Percentiles rank a stretch among this genome's conserved stretches.
Evolutionary conservation across 2,329 filamentous ascomycete genomes (phyloP).

Genomic region (Botrytis fragariae): DNA sequence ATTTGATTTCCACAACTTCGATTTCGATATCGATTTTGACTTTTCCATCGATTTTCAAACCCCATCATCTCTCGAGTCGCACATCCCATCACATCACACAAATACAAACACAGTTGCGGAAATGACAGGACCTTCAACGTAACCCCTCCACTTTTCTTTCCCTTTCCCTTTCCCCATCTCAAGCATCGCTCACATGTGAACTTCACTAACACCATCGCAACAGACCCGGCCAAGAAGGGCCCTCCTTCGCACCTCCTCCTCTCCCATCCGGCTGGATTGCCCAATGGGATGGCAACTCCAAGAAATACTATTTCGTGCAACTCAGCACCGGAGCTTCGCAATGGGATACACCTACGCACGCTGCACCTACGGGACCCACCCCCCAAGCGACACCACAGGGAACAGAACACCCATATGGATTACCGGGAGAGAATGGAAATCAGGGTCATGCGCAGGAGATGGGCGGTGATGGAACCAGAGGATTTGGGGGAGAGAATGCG

Average conservation of each 20-base stretch:
- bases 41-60: neutral
- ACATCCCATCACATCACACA: neutral
- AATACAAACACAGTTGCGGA: neutral
- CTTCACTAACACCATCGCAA: conserved; percentile 4
- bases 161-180: neutral
- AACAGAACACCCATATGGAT: conserved; percentile 61
- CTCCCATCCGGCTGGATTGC: conserved; percentile 67
- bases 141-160: conserved; percentile 14
- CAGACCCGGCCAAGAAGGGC: conserved; percentile 40
- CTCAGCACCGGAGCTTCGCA: conserved; percentile 69
- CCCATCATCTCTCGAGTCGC: neutral
- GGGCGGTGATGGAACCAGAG: conserved; percentile 59
- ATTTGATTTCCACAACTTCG: neutral
- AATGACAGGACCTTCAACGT: conserved; percentile 38
- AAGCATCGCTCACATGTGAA: conserved; percentile 11
- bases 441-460: conserved; percentile 37
- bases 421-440: conserved; percentile 39
- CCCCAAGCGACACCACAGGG: conserved; percentile 49
- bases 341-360: conserved; percentile 69
- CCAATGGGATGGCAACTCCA: conserved; percentile 63
- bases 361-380: conserved; percentile 60
- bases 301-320: conserved; percentile 70
- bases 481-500: conserved; percentile 60
- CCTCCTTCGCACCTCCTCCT: conserved; percentile 48
- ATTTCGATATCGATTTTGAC: neutral